Base-by-base conservation (phyloP, 768 basidiomycete species). In the Heimioporus sp. region DNA sequence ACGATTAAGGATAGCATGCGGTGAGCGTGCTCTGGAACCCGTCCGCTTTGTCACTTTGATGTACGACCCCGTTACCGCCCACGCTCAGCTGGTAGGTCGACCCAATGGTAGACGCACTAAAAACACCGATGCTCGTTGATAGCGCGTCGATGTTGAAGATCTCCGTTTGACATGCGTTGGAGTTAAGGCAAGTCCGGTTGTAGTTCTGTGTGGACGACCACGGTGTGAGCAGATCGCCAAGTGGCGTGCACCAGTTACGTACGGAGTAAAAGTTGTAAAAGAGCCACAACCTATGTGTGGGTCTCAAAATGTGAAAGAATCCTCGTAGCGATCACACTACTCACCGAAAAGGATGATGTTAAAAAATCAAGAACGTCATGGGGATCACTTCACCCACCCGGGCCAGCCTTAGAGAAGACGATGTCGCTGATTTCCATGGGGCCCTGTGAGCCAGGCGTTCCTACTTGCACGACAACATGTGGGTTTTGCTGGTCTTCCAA, bases 361-460 rank as follows among this genome's bases (percentile, higher is more conserved):
- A 1, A 3, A 4, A 19, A 16, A 42, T 20, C 17, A 10, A 38
- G n/a, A 6, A 46, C 24, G 24, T 5, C 24, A 24, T 24, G 24
- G 16, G 15, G 3, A n/a, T 11, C 13, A 28, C 12, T 6, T 20
- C 30, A 44, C 58, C 49, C 30, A 68, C 67, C 57, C 20, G 81
- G 76, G 11, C 84, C 84, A 35, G 76, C 67, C 0, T 82, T 83
- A 20, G 77, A 72, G 59, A 87, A 81, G 15, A 87, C 43, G 11
- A 88, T 80, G 49, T 86, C 86, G 4, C 76, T 77, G 44, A 88
- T 86, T 59, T 87, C 86, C 12, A 81, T 54, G 4, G 78, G 52
- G 10, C 83, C 86, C 68, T 65, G 30, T 73, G 81, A 40, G 70
- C 74, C 13, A 68, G 52, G 2, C 2, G 72, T 72, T 2, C 86